A percentile compares a stretch with the other conserved stretches of the same genome.
phyloP scores from a whole-genome alignment of 2,329 filamentous ascomycete genomes.

The Aspergillus tanneri region DNA sequence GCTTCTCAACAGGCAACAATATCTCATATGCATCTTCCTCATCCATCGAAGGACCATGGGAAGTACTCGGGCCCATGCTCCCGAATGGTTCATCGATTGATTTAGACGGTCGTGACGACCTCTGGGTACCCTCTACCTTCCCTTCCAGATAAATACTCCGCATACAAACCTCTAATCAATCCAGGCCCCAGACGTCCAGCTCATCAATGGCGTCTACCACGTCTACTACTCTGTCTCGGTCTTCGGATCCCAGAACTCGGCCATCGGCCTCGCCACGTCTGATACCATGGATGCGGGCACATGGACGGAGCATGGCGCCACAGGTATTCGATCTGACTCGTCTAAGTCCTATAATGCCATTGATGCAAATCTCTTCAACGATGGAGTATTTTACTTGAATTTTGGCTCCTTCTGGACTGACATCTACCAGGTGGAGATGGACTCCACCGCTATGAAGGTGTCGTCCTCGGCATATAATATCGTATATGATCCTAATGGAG shows the following conservation, averaged over 20 bases:
- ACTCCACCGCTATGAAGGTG: slow-evolving; percentile 30
- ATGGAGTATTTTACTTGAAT: slow-evolving; percentile 50
- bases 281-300: slow-evolving; percentile 38
- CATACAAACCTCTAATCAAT: background rate
- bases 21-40: slow-evolving; percentile 53
- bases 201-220: slow-evolving; percentile 59
- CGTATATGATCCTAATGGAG: slow-evolving; percentile 53
- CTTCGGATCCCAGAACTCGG: slow-evolving; percentile 61
- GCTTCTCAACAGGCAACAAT: slow-evolving; percentile 53
- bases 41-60: slow-evolving; percentile 53
- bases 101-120: slow-evolving; percentile 47
- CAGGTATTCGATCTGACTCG: slow-evolving; percentile 37
- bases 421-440: slow-evolving; percentile 60
- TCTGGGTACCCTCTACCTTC: slow-evolving; percentile 44
- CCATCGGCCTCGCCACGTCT: slow-evolving; percentile 60
- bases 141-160: background rate
- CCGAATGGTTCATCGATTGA: slow-evolving; percentile 48
- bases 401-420: slow-evolving; percentile 70
- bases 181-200: slow-evolving; percentile 64
- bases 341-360: slow-evolving; percentile 59
- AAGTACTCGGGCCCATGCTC: slow-evolving; percentile 48
- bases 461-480: slow-evolving; percentile 48
- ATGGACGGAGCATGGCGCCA: slow-evolving; percentile 37
- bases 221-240: slow-evolving; percentile 66
- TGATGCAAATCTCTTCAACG: slow-evolving; percentile 55